These are phyloP conservation scores for Diaporthe vaccinii DNA, from an alignment of 2,329 filamentous ascomycete genomes.

Conservation along the genomic window DNA sequence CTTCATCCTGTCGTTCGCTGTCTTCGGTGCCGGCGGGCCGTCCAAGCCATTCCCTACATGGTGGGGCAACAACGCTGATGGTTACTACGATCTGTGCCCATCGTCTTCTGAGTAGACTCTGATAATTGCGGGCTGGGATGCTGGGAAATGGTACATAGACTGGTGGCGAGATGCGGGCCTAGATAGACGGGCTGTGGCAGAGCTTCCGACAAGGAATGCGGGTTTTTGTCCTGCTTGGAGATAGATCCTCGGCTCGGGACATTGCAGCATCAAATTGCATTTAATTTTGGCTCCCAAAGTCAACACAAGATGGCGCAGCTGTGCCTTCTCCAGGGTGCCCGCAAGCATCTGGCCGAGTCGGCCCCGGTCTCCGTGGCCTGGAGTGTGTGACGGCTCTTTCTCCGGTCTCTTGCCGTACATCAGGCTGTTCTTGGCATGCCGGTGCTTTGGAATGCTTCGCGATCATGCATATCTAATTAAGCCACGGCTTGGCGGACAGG, in stretches of 20 bases:
- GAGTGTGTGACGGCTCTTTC: not conserved
- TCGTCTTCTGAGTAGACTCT: conserved; percentile 46
- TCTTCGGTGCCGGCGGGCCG: conserved; percentile 64
- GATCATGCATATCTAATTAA: conserved; percentile 5
- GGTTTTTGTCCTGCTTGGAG: not conserved
- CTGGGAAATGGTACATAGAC: not conserved
- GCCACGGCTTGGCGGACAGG: not conserved
- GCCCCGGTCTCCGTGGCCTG: not conserved
- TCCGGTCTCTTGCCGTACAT: not conserved
- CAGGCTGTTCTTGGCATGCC: not conserved
- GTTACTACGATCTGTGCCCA: conserved; percentile 64
- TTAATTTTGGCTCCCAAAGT: no score
- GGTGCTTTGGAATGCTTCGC: not conserved
- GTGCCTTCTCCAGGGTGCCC: not conserved
- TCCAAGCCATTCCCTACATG: conserved; percentile 62
- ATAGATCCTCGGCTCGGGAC: not conserved
- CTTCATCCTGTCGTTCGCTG: conserved; percentile 68
- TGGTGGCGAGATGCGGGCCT: not conserved
- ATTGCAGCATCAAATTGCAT: not conserved
- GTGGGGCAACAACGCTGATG: conserved; percentile 67
- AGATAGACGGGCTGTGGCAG: not conserved
- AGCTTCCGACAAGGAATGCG: not conserved
- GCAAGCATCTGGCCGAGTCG: not conserved
- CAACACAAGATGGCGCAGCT: not conserved
- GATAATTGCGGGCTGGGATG: no score